Evolutionary conservation across 139 green algal species (phyloP), one percentile per base, ranked within the genome.

Genomic region (Penium margaritaceum): DNA sequence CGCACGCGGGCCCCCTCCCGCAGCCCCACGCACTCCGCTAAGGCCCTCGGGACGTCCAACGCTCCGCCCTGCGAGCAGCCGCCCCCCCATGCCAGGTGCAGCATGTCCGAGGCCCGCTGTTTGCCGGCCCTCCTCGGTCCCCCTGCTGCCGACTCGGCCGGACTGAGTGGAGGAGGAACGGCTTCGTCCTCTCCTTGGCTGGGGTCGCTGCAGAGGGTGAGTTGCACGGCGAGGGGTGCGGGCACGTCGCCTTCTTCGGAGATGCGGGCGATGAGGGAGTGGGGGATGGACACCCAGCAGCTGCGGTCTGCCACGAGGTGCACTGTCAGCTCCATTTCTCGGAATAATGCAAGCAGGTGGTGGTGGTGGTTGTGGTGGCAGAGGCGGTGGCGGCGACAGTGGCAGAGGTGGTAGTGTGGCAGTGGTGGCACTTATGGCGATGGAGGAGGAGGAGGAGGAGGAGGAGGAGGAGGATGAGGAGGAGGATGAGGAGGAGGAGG

Each of bases 11-110:
- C 27, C 5, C 87, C 82, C 7, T 86, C 80, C 5, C 29, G 15
- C 30, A 91, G 62, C 21, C 74, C 65, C 37, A 89, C 37, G 9
- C 70, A 70, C 9, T 32, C 57, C 12, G 81, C 83, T 39, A 91
- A 70, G 0, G 37, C 62, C 1, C 63, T 37, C 2, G 87, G 74
- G 9, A 91, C 60, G 33, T 91, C 7, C 54, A 58, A 46, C 35
- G 62, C 63, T 0, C 65, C 9, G 33, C 72, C 64, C 3, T 14
- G 2, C 7, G 70, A 72, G 15, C 81, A 43, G 21, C 37, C 70
- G 19, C 86, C 86, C 6, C 38, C 64, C 74, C 74, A 81, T 17
- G 44, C 60, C 44, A 81, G 24, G 73, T 83, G 71, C 65, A 62
- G 86, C 36, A n/a, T 63, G 55, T 24, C 24, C 12, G 47, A 58